Percentiles rank a stretch among this genome's conserved stretches.
Evolutionary conservation across 148 eudicot genomes (phyloP).

Genomic region (Rhododendron vialii): DNA sequence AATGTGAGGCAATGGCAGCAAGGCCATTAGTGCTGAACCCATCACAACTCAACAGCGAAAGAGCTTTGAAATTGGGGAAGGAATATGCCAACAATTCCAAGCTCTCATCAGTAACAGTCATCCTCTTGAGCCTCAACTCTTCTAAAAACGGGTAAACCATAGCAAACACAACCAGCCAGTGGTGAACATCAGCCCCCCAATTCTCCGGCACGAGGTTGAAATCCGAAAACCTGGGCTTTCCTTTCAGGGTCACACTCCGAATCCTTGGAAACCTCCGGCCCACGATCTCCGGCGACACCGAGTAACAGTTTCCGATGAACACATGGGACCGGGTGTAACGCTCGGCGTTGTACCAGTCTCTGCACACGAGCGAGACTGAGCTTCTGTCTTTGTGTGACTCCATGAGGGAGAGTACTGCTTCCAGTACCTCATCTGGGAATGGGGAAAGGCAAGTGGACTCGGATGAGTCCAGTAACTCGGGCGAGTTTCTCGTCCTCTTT

Average conservation of each 20-base stretch:
- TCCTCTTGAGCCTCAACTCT: conserved; percentile 83
- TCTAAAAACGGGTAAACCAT: conserved; percentile 64
- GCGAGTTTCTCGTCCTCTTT: conserved; percentile 15
- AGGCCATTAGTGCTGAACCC: conserved; percentile 85
- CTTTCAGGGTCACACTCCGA: conserved; percentile 58
- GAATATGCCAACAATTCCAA: conserved; percentile 62
- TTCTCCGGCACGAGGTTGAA: conserved; percentile 69
- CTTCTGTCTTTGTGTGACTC: conserved; percentile 55
- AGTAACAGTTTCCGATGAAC: conserved; percentile 77
- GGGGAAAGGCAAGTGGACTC: conserved; percentile 13
- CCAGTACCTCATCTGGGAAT: conserved; percentile 78
- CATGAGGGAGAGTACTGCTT: conserved; percentile 53
- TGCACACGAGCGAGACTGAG: conserved; percentile 72
- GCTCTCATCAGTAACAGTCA: conserved; percentile 67
- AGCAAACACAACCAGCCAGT: conserved; percentile 60
- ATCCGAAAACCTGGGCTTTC: conserved; percentile 80
- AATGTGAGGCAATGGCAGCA: conserved; percentile 64
- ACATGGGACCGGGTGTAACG: conserved; percentile 65
- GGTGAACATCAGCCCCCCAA: conserved; percentile 81
- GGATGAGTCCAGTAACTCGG: conserved; percentile 11
- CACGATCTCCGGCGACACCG: conserved; percentile 74
- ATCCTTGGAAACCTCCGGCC: conserved; percentile 62
- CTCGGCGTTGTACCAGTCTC: conserved; percentile 80
- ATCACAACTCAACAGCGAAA: conserved; percentile 74
- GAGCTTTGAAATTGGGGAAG: conserved; percentile 51